Conservation (phyloP, 305 asterid genomes). For the Fraxinus paxiana region DNA sequence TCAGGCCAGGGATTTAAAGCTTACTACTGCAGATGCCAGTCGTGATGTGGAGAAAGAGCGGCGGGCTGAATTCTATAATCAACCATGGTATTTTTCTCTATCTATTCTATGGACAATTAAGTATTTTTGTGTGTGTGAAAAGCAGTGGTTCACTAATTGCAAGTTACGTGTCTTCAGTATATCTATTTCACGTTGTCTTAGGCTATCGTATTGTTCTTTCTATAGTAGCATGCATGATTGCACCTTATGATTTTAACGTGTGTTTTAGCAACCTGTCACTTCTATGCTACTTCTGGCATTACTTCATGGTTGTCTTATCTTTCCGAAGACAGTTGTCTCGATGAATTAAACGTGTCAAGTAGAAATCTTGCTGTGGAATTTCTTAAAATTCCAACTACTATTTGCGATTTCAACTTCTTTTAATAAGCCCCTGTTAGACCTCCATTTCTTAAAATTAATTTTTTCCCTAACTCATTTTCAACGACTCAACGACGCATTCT, state of each 20-base stretch:
- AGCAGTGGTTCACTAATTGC: neutral
- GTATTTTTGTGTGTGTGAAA: neutral
- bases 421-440: neutral
- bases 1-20: conserved; percentile 82
- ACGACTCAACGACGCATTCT: neutral
- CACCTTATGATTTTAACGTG: neutral
- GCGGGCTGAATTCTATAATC: conserved; percentile 73
- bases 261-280: neutral
- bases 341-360: neutral
- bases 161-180: neutral
- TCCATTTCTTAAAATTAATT: neutral
- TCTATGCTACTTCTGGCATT: neutral
- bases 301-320: neutral
- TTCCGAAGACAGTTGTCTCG: neutral
- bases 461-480: neutral
- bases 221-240: neutral
- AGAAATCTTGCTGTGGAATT: neutral
- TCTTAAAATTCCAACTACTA: neutral
- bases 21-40: conserved; percentile 56
- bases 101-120: neutral
- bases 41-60: conserved; percentile 68
- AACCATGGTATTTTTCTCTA: conserved; percentile 57
- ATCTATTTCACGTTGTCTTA: neutral
- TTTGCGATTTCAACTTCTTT: conserved; percentile 1
- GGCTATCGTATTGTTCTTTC: neutral